Percentiles rank a stretch among this genome's conserved stretches.
Evolutionary conservation across 495 filamentous ascomycete genomes (phyloP).

Genomic region (Tuber melanosporum): DNA sequence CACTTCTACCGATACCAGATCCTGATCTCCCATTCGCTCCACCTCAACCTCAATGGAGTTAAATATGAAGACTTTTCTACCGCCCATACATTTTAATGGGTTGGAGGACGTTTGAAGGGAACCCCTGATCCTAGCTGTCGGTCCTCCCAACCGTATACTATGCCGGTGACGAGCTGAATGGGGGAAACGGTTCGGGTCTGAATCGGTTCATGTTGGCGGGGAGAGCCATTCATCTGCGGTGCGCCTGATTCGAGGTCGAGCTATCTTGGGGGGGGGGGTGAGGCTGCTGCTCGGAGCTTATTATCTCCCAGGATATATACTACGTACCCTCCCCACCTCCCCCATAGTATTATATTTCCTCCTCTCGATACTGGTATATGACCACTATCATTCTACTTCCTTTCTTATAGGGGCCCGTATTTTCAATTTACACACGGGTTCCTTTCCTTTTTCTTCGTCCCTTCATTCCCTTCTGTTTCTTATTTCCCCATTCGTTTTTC

Average conservation of each 20-base stretch:
- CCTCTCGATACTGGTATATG: background rate
- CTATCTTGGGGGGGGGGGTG: background rate
- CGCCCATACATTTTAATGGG: background rate
- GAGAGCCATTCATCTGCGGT: background rate
- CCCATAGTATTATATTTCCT: background rate
- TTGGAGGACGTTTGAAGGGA: background rate
- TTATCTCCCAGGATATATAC: background rate
- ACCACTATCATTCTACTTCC: conserved; percentile 6
- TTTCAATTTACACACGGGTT: conserved; percentile 3
- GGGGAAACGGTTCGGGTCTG: background rate
- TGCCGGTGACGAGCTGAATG: background rate
- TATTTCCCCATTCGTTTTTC: conserved; percentile 1
- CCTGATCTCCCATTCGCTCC: background rate
- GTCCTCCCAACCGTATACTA: background rate
- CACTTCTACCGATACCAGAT: background rate
- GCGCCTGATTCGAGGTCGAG: background rate
- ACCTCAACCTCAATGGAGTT: background rate
- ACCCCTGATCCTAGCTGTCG: background rate
- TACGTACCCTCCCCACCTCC: background rate
- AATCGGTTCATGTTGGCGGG: background rate
- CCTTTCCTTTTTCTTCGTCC: background rate
- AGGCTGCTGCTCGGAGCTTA: background rate
- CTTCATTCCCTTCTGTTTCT: background rate
- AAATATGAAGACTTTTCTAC: background rate
- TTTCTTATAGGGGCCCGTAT: conserved; percentile 8